These are phyloP conservation scores for Claviceps cyperi DNA, from an alignment of 2,329 filamentous ascomycete genomes.

Conservation along the genomic window DNA sequence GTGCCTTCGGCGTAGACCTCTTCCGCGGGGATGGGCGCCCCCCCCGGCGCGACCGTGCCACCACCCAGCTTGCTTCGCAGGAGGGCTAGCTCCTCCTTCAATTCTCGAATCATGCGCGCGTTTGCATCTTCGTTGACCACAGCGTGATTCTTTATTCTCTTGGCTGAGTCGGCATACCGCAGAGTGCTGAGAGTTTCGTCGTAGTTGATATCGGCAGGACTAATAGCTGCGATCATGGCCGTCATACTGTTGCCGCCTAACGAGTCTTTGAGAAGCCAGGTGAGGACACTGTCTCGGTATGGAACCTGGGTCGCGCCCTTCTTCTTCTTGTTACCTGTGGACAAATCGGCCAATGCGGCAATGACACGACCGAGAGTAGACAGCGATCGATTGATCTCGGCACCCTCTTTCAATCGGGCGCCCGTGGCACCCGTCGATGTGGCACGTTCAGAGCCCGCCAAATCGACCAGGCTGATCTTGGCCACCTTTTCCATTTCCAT, in stretches of 20 bases:
- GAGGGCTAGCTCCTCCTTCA: slow-evolving; percentile 85
- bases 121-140: slow-evolving; percentile 99
- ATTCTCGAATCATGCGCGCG: slow-evolving; percentile 92
- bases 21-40: slow-evolving; percentile 42
- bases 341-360: slow-evolving; percentile 82
- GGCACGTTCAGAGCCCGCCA: slow-evolving; percentile 93
- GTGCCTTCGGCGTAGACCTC: slow-evolving; percentile 87
- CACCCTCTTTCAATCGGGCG: slow-evolving; percentile 88
- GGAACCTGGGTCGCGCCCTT: slow-evolving; percentile 65
- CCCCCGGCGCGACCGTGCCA: slow-evolving; percentile 31
- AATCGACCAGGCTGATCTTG: slow-evolving; percentile 93
- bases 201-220: slow-evolving; percentile 96
- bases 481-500: slow-evolving; percentile 98
- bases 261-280: slow-evolving; percentile 94
- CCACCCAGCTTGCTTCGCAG: slow-evolving; percentile 73
- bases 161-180: slow-evolving; percentile 92
- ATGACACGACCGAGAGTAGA: slow-evolving; percentile 96
- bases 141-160: slow-evolving; percentile 99
- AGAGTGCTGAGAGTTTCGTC: slow-evolving; percentile 94
- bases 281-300: slow-evolving; percentile 91
- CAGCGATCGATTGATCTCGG: slow-evolving; percentile 93
- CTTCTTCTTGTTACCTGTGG: slow-evolving; percentile 63
- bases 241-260: slow-evolving; percentile 98
- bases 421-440: slow-evolving; percentile 95
- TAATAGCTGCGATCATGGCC: slow-evolving; percentile 98